A percentile compares a stretch with the other conserved stretches of the same genome.
Conservation (phyloP, 345 rosid species). For the Pelargonium nanum region DNA sequence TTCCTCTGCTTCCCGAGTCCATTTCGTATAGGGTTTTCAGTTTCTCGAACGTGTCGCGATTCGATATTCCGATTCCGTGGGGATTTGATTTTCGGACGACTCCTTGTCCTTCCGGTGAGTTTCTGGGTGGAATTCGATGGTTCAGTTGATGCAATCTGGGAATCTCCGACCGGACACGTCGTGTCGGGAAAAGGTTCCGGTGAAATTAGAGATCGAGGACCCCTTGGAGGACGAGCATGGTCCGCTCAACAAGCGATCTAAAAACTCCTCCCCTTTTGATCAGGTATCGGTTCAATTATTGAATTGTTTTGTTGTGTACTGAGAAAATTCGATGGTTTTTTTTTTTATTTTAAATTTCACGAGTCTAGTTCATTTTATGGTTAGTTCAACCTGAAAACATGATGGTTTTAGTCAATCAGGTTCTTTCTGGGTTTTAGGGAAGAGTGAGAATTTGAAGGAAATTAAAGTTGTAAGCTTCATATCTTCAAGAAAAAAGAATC, state of each 20-base stretch:
- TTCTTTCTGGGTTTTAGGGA: not conserved
- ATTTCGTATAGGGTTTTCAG: constrained; percentile 25
- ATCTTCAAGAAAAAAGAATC: not conserved
- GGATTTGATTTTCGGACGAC: not conserved
- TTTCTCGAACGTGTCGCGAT: constrained; percentile 10
- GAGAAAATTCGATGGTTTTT: not conserved
- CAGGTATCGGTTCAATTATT: constrained; percentile 17
- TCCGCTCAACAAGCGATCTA: constrained; percentile 66
- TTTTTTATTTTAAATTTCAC: too few relatives aligned
- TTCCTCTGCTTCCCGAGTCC: not conserved
- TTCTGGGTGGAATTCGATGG: constrained; percentile 29
- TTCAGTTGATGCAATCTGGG: constrained; percentile 71
- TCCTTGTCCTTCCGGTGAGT: not conserved
- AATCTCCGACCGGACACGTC: constrained; percentile 38
- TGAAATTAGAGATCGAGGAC: constrained; percentile 86
- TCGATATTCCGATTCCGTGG: too few relatives aligned
- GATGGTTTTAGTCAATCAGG: not conserved
- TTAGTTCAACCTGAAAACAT: not conserved
- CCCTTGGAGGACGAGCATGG: constrained; percentile 58
- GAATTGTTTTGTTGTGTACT: not conserved
- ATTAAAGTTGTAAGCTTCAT: not conserved
- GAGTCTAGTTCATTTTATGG: not conserved
- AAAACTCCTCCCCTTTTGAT: constrained; percentile 28
- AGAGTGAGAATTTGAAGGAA: not conserved
- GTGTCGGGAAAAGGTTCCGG: constrained; percentile 43